These are phyloP conservation scores for Sphaerulina populicola DNA, from an alignment of 2,329 filamentous ascomycete species.

Conservation along the genomic window DNA sequence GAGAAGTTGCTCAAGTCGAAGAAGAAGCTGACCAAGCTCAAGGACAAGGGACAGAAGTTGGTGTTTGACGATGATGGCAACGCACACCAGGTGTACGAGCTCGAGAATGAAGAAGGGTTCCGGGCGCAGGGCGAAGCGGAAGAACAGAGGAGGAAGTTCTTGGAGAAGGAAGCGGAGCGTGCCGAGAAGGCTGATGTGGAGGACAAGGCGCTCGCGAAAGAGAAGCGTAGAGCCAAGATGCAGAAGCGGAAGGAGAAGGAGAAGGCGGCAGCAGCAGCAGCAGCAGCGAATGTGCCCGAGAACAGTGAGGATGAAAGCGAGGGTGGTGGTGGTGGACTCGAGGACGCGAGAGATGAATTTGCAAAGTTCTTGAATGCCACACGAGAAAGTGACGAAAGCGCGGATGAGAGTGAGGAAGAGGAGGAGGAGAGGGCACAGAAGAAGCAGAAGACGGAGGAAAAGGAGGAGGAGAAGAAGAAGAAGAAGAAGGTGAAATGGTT, in stretches of 20 bases:
- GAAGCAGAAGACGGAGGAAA: conserved; percentile 32
- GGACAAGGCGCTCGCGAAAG: conserved; percentile 72
- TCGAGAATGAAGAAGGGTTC: conserved; percentile 80
- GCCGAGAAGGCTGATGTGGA: conserved; percentile 67
- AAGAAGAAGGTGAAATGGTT: conserved; percentile 70
- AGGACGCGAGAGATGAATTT: conserved; percentile 34
- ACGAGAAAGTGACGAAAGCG: conserved; percentile 26
- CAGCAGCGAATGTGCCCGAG: no score
- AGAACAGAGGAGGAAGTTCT: conserved; percentile 65
- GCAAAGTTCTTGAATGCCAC: conserved; percentile 39
- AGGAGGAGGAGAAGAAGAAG: conserved; percentile 42
- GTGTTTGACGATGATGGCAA: conserved; percentile 90
- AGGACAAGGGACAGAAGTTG: conserved; percentile 74
- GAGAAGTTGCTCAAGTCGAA: conserved; percentile 94
- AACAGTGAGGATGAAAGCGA: conserved; percentile 17
- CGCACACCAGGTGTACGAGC: conserved; percentile 75
- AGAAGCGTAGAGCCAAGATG: conserved; percentile 68
- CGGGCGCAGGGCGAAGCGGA: conserved; percentile 64
- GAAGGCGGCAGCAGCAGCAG: conserved; percentile 39
- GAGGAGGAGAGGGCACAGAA: no score
- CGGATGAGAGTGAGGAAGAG: conserved; percentile 36
- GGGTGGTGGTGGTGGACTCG: conserved; percentile 20
- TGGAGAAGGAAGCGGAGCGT: conserved; percentile 64
- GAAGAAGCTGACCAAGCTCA: conserved; percentile 87
- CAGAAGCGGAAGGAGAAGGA: conserved; percentile 64